Base-by-base conservation (phyloP, 2,329 filamentous ascomycete species). In the Phyllosticta citribraziliensis region DNA sequence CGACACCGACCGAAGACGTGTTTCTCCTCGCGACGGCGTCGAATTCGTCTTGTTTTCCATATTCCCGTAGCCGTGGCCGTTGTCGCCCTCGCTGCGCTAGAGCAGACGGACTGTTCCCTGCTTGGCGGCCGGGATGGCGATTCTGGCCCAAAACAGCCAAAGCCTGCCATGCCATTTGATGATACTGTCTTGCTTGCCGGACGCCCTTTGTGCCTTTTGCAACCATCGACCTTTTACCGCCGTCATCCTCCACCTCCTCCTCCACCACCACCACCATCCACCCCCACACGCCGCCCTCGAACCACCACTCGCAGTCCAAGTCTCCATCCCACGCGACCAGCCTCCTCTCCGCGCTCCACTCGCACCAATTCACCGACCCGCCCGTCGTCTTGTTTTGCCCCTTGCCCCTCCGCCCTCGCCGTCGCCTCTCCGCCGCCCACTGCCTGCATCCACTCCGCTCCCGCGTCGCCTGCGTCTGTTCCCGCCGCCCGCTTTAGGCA, bases 401-500 rank as follows among this genome's bases (percentile, higher is more conserved):
- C 57, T 54, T 59, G 25, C 30, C 57, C 25, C 52, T 59, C 57
- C 57, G 57, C 57, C 52, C 33, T 40, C 33, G 33, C 52, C 27
- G 35, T 30, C 57, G 57, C 57, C n/a, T 30, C 57, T 50, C 57
- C 57, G 50, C 22, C 57, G 53, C 57, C 11, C 4, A 40, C 10
- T 12, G 11, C 11, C 10, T 12, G 11, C 11, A 40, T 40, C 5
- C 33, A 14, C 33, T 40, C 3, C 33, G 12, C 35, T 17, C 35
- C 35, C 11, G 35, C 40, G 40, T n/a, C 52, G 17, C 20, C 19
- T 24, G 52, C 54, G 54, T 54, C 54, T 56, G 35, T 35, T 47
- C 52, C 53, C 58, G 58, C 53, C 52, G 52, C 52, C 58, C 53
- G 53, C 53, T 56, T 35, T 53, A 55, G 57, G 59, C 59, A 61